These are phyloP conservation scores for Alloascoidea africana DNA, from an alignment of 805 yeast species.

Conservation along the genomic window DNA sequence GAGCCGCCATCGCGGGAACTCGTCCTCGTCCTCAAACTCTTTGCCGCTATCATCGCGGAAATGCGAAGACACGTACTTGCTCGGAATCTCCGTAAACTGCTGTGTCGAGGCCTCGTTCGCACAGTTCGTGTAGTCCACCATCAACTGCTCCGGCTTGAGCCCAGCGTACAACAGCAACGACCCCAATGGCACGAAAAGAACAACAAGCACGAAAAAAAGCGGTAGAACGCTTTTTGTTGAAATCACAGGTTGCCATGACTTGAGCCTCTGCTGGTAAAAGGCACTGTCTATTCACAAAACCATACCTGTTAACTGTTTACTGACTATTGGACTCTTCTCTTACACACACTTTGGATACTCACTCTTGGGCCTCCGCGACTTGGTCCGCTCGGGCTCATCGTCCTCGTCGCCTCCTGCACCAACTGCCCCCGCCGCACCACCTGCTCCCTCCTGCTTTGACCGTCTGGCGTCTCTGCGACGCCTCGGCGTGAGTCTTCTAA, in stretches of 20 bases:
- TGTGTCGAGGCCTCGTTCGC: conserved; percentile 28
- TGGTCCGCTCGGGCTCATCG: no score
- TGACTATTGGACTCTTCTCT: no score
- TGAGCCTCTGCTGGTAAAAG: conserved; percentile 40
- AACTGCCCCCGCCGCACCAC: no score
- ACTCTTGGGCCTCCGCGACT: not conserved
- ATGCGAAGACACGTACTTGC: conserved; percentile 40
- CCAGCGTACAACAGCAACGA: conserved; percentile 70
- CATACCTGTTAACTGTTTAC: no score
- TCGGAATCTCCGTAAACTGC: conserved; percentile 37
- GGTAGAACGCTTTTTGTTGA: conserved; percentile 95
- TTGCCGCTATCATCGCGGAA: conserved; percentile 40
- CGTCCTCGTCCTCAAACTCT: no score
- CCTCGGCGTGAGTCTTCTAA: no score
- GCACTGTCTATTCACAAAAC: no score
- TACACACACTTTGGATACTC: no score
- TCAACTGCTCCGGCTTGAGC: conserved; percentile 59
- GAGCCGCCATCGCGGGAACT: not conserved
- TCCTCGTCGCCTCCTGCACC: no score
- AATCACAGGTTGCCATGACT: conserved; percentile 75
- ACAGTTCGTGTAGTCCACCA: conserved; percentile 68
- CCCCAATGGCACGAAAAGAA: conserved; percentile 84
- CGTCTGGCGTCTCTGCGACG: no score
- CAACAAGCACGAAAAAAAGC: conserved; percentile 52
- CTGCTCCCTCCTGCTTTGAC: no score